Conservation (phyloP, 305 asterid species). For the Ruellia speciosa region DNA sequence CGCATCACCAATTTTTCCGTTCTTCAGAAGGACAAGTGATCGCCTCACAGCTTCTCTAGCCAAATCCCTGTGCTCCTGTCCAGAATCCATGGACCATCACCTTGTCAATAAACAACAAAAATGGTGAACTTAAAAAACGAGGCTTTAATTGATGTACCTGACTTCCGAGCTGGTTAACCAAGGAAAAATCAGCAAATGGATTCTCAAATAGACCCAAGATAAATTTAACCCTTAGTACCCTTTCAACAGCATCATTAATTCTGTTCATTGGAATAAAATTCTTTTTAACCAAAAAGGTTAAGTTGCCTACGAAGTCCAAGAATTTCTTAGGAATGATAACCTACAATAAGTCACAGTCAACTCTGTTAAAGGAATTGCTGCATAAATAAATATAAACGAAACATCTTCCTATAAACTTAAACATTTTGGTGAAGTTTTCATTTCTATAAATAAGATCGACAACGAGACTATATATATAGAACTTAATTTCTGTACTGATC, state of each 20-base stretch:
- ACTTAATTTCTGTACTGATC: not conserved
- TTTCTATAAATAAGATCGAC: no score
- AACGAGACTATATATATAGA: no score
- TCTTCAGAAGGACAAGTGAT: conserved; percentile 56
- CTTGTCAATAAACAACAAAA: not conserved
- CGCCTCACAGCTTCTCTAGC: conserved; percentile 78
- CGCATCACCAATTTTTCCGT: conserved; percentile 33
- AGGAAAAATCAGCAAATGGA: conserved; percentile 42
- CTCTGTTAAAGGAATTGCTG: no score
- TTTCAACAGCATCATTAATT: conserved; percentile 52
- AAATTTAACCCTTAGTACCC: conserved; percentile 54
- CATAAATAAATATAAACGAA: no score
- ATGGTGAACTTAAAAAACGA: not conserved
- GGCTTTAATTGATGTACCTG: conserved; percentile 23
- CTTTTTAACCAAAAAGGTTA: conserved; percentile 41
- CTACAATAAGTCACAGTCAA: conserved; percentile 18
- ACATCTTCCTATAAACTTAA: no score
- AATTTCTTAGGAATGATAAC: conserved; percentile 42
- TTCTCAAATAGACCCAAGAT: conserved; percentile 53
- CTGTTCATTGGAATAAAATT: conserved; percentile 43
- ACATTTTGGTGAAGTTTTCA: no score
- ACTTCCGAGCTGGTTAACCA: conserved; percentile 42
- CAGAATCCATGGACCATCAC: conserved; percentile 1
- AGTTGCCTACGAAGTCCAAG: conserved; percentile 38
- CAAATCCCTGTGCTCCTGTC: conserved; percentile 55